These are phyloP conservation scores for Gamarada debralockiae DNA, from an alignment of 495 filamentous ascomycete genomes.

Conservation along the genomic window DNA sequence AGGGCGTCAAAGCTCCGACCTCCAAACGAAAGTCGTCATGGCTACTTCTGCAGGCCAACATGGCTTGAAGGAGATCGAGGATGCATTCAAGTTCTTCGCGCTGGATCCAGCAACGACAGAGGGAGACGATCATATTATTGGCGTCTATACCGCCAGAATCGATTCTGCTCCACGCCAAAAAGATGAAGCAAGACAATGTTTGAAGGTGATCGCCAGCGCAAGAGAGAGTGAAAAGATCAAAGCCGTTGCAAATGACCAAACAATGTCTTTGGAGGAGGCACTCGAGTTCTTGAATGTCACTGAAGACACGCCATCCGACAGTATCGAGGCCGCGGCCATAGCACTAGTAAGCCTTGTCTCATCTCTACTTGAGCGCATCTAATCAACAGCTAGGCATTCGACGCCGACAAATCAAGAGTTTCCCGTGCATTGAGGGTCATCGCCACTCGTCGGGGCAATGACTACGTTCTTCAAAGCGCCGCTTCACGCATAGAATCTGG, in stretches of 20 bases:
- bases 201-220: constrained; percentile 21
- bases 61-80: constrained; percentile 19
- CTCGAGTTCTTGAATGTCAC: constrained; percentile 21
- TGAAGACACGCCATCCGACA: constrained; percentile 22
- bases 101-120: constrained; percentile 17
- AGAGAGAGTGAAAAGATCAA: constrained; percentile 24
- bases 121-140: constrained; percentile 28
- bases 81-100: constrained; percentile 24
- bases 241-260: constrained; percentile 20
- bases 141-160: constrained; percentile 25
- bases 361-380: not conserved
- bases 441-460: constrained; percentile 11
- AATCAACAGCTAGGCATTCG: constrained; percentile 10
- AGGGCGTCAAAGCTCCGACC: constrained; percentile 20
- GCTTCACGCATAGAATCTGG: constrained; percentile 19
- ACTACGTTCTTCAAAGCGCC: constrained; percentile 14
- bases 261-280: constrained; percentile 25
- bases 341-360: constrained; percentile 16
- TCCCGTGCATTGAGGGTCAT: constrained; percentile 21
- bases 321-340: constrained; percentile 23
- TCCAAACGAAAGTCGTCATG: constrained; percentile 23
- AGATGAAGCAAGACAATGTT: constrained; percentile 22
- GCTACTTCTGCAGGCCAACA: constrained; percentile 21
- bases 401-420: constrained; percentile 24
- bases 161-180: constrained; percentile 27